Percentiles rank a stretch among this genome's conserved stretches.
These are phyloP conservation scores for Novymonas esmeraldas DNA, from an alignment of 208 protist species.

Conservation along the genomic window DNA sequence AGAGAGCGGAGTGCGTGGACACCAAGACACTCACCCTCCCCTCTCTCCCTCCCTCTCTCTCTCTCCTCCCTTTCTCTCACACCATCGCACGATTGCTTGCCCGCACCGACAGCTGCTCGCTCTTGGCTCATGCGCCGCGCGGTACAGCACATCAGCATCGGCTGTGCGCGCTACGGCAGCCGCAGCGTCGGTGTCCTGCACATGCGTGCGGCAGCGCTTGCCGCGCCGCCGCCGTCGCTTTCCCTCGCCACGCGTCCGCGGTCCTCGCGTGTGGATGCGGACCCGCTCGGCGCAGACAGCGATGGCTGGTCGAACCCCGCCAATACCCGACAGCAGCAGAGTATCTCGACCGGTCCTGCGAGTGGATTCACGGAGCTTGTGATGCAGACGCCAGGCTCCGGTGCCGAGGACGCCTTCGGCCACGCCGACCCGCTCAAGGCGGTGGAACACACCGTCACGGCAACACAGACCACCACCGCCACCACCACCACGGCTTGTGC, in stretches of 20 bases:
- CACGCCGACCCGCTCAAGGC: slow-evolving; percentile 55
- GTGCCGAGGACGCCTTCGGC: slow-evolving; percentile 57
- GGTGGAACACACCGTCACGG: slow-evolving; percentile 30
- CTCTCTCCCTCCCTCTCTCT: neutral
- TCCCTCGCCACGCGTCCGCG: neutral
- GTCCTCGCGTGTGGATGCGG: neutral
- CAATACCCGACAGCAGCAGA: neutral
- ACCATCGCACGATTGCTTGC: too few relatives aligned
- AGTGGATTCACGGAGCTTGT: slow-evolving; percentile 23
- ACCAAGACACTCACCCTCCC: neutral
- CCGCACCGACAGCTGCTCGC: too few relatives aligned
- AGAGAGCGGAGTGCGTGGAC: neutral
- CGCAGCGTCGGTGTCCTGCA: neutral
- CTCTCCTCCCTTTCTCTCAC: neutral
- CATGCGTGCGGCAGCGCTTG: neutral
- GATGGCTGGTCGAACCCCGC: neutral
- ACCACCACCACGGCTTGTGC: neutral
- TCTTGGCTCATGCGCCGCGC: neutral
- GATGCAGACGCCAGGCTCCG: slow-evolving; percentile 33
- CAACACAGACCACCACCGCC: neutral
- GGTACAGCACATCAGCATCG: neutral
- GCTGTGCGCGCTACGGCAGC: neutral
- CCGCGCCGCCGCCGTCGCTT: neutral
- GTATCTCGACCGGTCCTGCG: too few relatives aligned
- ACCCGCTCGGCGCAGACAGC: neutral